A percentile compares a stretch with the other conserved stretches of the same genome.
These are phyloP conservation scores for Verticillium isaacii DNA, from an alignment of 2,329 filamentous ascomycete genomes.

Conservation along the genomic window DNA sequence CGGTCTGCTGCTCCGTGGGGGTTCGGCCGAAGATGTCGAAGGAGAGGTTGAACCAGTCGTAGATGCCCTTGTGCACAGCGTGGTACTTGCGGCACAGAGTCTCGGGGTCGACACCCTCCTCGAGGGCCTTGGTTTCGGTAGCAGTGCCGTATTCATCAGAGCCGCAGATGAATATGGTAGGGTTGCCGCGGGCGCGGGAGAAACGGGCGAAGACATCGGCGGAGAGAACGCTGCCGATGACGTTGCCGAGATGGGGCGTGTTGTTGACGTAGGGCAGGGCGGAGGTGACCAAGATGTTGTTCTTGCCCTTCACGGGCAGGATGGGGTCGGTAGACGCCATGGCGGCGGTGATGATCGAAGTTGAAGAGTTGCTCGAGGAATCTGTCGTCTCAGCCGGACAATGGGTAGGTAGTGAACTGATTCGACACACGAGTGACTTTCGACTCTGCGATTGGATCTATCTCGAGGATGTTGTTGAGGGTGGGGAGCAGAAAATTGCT, in stretches of 20 bases:
- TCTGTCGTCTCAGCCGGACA: neutral
- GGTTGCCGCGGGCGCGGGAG: slow-evolving; percentile 73
- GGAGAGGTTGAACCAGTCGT: slow-evolving; percentile 92
- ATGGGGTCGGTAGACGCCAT: slow-evolving; percentile 33
- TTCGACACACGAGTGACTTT: neutral
- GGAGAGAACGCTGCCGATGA: slow-evolving; percentile 80
- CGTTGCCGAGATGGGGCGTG: slow-evolving; percentile 81
- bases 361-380: neutral
- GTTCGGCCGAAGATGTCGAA: slow-evolving; percentile 96
- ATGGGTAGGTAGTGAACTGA: neutral
- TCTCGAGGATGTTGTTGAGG: neutral
- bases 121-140: slow-evolving; percentile 91
- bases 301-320: slow-evolving; percentile 66
- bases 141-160: slow-evolving; percentile 90
- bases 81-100: slow-evolving; percentile 92
- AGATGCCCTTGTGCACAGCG: slow-evolving; percentile 82
- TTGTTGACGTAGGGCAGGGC: slow-evolving; percentile 76
- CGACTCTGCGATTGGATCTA: neutral
- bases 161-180: slow-evolving; percentile 60
- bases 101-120: slow-evolving; percentile 76
- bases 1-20: slow-evolving; percentile 80
- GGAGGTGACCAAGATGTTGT: slow-evolving; percentile 86
- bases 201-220: slow-evolving; percentile 84
- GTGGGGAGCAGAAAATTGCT: neutral
- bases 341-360: neutral